These are phyloP conservation scores for Coix lacrymajobi DNA, from an alignment of 176 grass and related monocot genomes.

Conservation along the genomic window DNA sequence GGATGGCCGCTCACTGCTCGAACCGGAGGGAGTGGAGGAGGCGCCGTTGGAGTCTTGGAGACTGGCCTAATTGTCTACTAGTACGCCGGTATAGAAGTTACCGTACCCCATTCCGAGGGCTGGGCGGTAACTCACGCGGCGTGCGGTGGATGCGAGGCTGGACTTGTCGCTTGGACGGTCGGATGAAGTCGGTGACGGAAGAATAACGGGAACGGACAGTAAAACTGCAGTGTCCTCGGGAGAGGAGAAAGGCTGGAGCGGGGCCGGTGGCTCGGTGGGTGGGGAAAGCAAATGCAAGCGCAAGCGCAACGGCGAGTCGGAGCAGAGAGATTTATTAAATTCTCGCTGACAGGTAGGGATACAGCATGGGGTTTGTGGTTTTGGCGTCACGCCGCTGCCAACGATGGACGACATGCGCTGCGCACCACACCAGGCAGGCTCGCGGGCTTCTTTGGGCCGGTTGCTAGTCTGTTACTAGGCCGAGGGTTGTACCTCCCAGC, in stretches of 20 bases:
- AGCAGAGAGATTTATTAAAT: not conserved
- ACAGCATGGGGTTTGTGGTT: not conserved
- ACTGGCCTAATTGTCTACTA: too few species aligned
- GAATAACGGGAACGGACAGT: not conserved
- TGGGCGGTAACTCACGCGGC: constrained; percentile 1
- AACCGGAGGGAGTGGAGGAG: not conserved
- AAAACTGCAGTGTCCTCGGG: constrained; percentile 1
- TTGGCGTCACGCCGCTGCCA: not conserved
- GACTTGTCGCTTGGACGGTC: not conserved
- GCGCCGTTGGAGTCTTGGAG: too few species aligned
- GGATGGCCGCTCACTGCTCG: not conserved
- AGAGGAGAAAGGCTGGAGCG: not conserved
- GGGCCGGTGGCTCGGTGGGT: not conserved
- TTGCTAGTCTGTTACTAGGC: not conserved
- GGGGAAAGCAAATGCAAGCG: constrained; percentile 15
- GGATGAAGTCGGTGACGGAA: not conserved
- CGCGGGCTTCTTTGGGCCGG: not conserved
- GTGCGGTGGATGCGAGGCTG: not conserved
- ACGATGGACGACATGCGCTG: not conserved
- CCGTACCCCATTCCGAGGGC: not conserved
- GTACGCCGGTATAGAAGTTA: not conserved
- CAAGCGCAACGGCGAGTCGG: not conserved
- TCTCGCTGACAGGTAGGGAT: not conserved
- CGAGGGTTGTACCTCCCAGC: not conserved
- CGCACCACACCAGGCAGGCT: too few species aligned